phyloP scores from a whole-genome alignment of 768 basidiomycete species.

The Ramaria sp. region DNA sequence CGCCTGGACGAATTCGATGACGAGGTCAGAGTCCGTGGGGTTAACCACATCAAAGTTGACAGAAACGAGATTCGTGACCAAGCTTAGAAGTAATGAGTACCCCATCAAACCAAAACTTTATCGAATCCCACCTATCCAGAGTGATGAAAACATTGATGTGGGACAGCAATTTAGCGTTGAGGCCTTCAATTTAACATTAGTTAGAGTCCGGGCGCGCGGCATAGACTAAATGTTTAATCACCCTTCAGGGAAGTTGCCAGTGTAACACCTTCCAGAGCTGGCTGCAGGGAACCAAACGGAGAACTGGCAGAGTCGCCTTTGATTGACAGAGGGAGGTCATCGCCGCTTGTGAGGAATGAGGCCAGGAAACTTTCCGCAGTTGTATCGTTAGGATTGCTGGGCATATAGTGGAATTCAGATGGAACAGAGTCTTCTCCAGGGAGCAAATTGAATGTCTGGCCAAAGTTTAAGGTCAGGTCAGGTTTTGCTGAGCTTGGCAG shows the following conservation, averaged over 20 bases:
- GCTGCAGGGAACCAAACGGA: conserved; percentile 49
- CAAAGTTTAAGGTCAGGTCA: neutral
- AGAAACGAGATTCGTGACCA: conserved; percentile 39
- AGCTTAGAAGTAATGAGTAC: conserved; percentile 13
- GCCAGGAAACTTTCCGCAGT: conserved; percentile 51
- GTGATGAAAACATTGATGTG: conserved; percentile 45
- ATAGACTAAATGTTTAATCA: conserved; percentile 10
- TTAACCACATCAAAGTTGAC: conserved; percentile 55
- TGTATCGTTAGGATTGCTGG: conserved; percentile 55
- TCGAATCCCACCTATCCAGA: conserved; percentile 20
- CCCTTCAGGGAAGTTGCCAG: conserved; percentile 41
- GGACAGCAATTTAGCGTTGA: conserved; percentile 33
- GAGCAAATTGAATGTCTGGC: conserved; percentile 41
- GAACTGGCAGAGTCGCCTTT: conserved; percentile 49
- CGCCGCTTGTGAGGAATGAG: conserved; percentile 44
- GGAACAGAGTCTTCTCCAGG: conserved; percentile 45
- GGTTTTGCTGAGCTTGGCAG: neutral
- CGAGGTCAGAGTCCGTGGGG: conserved; percentile 46
- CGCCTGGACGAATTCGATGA: conserved; percentile 46
- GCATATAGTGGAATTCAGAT: conserved; percentile 60
- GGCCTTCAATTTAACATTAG: conserved; percentile 1
- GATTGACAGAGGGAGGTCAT: conserved; percentile 40
- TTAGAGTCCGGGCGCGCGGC: neutral
- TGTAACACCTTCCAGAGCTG: conserved; percentile 43
- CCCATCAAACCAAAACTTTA: neutral